Conservation (phyloP, 2,329 filamentous ascomycete genomes). For the Dendryphion nanum region DNA sequence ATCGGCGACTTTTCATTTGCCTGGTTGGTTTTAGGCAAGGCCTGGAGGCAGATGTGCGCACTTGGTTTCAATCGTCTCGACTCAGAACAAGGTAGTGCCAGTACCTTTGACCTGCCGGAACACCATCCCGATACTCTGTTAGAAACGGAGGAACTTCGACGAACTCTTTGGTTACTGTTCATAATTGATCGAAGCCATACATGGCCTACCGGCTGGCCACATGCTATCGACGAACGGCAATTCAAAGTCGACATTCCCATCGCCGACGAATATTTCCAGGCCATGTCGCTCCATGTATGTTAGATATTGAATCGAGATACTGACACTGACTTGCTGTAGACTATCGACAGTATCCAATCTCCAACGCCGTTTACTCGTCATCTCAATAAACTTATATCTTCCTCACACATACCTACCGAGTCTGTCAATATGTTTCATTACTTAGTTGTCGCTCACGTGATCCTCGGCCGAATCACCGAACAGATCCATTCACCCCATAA, state of each 20-base stretch:
- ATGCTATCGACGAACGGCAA: conserved; percentile 27
- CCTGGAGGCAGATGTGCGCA: conserved; percentile 30
- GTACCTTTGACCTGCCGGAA: background rate
- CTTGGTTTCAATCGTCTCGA: conserved; percentile 31
- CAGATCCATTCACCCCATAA: conserved; percentile 28
- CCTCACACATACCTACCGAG: conserved; percentile 6
- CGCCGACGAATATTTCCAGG: conserved; percentile 21
- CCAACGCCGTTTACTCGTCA: conserved; percentile 22
- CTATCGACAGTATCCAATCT: too few species aligned
- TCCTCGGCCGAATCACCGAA: conserved; percentile 27
- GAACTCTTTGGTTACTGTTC: conserved; percentile 32
- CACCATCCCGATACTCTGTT: conserved; percentile 6
- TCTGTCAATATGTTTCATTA: conserved; percentile 22
- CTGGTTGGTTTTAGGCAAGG: conserved; percentile 31
- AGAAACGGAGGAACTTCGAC: conserved; percentile 27
- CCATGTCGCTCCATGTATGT: conserved; percentile 10
- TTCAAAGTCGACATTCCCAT: conserved; percentile 32
- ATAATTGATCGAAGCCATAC: conserved; percentile 26
- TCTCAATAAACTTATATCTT: conserved; percentile 17
- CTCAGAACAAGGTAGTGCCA: conserved; percentile 3
- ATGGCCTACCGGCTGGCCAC: conserved; percentile 29
- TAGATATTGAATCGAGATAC: background rate
- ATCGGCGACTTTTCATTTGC: conserved; percentile 27
- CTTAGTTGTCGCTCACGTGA: conserved; percentile 21
- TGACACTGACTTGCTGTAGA: too few species aligned